A percentile compares a stretch with the other conserved stretches of the same genome.
Evolutionary conservation across 2,329 filamentous ascomycete genomes (phyloP).

Genomic region (Neofusicoccum ribis): DNA sequence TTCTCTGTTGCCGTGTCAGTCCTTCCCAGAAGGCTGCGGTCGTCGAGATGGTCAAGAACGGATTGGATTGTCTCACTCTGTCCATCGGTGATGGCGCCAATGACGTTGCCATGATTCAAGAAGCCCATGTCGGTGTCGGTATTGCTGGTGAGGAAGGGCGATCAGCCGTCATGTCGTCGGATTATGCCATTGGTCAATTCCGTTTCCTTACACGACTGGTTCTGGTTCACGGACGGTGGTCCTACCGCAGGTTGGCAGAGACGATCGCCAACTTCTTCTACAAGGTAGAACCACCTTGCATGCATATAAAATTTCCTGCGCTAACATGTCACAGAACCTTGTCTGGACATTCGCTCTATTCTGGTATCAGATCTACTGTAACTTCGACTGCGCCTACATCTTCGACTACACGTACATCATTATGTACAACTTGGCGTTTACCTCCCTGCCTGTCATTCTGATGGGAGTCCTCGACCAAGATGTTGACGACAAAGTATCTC

Average conservation of each 20-base stretch:
- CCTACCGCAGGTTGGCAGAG: constrained; percentile 90
- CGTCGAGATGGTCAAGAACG: constrained; percentile 90
- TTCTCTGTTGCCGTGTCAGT: constrained; percentile 95
- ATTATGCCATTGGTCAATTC: constrained; percentile 95
- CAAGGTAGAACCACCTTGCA: constrained; percentile 56
- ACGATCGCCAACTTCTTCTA: constrained; percentile 99
- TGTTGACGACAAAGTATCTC: constrained; percentile 87
- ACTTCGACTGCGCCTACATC: constrained; percentile 94
- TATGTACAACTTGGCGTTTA: constrained; percentile 95
- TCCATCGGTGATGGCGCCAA: constrained; percentile 93
- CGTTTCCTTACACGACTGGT: constrained; percentile 81
- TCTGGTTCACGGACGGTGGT: constrained; percentile 91
- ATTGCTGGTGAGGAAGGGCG: constrained; percentile 91
- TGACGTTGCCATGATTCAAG: constrained; percentile 97
- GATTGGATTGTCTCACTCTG: constrained; percentile 92
- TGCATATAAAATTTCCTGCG: constrained; percentile 28
- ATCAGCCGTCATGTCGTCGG: constrained; percentile 93
- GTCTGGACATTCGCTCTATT: constrained; percentile 96
- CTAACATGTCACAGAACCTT: constrained; percentile 65
- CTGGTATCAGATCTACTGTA: constrained; percentile 95
- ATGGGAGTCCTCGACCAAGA: constrained; percentile 98
- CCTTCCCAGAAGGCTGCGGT: constrained; percentile 97
- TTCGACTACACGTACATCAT: constrained; percentile 98
- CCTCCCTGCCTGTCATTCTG: constrained; percentile 88
- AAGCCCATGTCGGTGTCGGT: constrained; percentile 93